Base-by-base conservation (phyloP, 495 filamentous ascomycete genomes). In the Penicillium atrosanguineum region DNA sequence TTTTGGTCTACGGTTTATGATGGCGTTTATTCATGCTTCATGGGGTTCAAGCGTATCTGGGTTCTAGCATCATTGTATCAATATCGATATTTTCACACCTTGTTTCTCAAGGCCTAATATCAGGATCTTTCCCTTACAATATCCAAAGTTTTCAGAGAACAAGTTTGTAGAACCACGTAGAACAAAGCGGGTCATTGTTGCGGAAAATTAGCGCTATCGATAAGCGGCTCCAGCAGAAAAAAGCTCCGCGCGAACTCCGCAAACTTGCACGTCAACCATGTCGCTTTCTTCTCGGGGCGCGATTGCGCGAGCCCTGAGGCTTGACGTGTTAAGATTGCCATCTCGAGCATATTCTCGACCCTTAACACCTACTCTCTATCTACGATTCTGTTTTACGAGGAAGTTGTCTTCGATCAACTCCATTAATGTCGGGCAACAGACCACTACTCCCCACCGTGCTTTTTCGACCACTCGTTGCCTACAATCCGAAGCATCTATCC, bases 261-360 rank as follows among this genome's bases (percentile, higher is more conserved):
- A 61, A 53, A 52, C 42, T 36, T 43, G n/a, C 31, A 47, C 34
- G 46, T 44, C 52, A 59, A 59, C 47, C 57, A 75, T 75, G 72
- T 65, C 62, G 49, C 60, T 60, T 44, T 65, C 57, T 46, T 59
- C 67, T 29, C 61, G 69, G 46, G 63, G 65, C 44, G 62, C 67
- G 21, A 42, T 65, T 23, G 53, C 58, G 18, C 64, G 65, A 38
- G 53, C 46, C 18, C 14, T 60, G 15, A 57, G 44, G 34, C 29
- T 47, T 23, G 44, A 40, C 12, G 23, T 46, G n/a, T 19, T 57
- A 36, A 41, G 45, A 18, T 26, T 31, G 15, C 36, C 14, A 2
- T 21, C 40, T 15, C 46, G 18, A 18, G 31, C 43, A 40, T 37
- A 37, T 14, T 29, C 20, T 21, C 41, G 31, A 28, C 53, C 20